Conservation (phyloP, 345 rosid species). For the Eucalyptus pumila region DNA sequence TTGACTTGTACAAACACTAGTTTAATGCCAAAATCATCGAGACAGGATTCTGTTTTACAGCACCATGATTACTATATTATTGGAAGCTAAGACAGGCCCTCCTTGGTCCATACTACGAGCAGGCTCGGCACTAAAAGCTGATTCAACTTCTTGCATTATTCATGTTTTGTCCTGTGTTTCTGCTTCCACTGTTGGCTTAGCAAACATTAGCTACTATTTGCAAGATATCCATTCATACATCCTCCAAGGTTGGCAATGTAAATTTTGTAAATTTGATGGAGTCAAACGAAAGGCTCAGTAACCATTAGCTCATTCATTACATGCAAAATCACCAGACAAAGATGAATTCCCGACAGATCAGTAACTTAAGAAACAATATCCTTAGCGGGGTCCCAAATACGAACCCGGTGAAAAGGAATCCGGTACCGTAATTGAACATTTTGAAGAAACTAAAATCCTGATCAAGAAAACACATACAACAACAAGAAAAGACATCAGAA, state of each 20-base stretch:
- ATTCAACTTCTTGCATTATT: background rate
- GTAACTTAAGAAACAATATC: background rate
- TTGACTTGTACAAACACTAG: slow-evolving; percentile 7
- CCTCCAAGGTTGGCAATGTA: background rate
- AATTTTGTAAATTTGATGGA: background rate
- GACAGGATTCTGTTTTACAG: background rate
- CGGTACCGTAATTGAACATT: slow-evolving; percentile 13
- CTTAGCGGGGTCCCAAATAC: slow-evolving; percentile 13
- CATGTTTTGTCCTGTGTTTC: background rate
- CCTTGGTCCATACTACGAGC: background rate
- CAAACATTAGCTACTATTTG: background rate
- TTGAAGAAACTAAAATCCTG: slow-evolving; percentile 19
- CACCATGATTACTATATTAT: background rate
- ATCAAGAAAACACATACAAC: slow-evolving; percentile 7
- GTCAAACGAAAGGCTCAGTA: background rate
- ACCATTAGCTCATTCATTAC: background rate
- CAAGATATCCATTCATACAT: background rate
- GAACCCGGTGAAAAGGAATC: slow-evolving; percentile 85
- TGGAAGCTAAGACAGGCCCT: background rate
- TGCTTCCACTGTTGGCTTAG: background rate
- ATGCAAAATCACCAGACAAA: background rate
- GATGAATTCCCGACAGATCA: background rate
- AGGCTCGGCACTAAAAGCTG: background rate
- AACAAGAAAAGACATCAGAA: slow-evolving; percentile 1
- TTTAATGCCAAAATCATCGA: background rate